Percentiles rank a stretch among this genome's conserved stretches.
Conservation (phyloP, 139 green algal species). For the Tetradesmus lagerheimii region DNA sequence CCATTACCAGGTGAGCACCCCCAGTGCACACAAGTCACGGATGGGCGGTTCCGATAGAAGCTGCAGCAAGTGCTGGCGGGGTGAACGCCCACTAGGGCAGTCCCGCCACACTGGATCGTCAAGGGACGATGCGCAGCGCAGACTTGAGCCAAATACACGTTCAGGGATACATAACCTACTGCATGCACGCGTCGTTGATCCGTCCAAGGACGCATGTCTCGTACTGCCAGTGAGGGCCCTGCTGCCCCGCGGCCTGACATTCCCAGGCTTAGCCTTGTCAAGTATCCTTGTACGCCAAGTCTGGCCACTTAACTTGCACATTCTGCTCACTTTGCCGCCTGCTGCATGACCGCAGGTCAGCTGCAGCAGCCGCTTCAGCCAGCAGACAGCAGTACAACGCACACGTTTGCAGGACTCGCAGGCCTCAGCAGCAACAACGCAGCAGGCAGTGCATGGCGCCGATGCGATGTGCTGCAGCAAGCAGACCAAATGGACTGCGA, state of each 20-base stretch:
- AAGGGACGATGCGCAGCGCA: neutral
- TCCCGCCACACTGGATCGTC: neutral
- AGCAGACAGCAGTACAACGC: slow-evolving; percentile 28
- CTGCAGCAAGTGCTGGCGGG: neutral
- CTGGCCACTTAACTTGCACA: no score
- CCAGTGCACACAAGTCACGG: neutral
- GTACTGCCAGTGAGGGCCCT: neutral
- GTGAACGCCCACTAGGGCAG: neutral
- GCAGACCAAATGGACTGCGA: slow-evolving; percentile 26
- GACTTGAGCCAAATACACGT: neutral
- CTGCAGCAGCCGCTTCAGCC: slow-evolving; percentile 6
- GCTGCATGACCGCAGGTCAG: neutral
- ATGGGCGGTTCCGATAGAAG: neutral
- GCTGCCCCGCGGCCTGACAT: neutral
- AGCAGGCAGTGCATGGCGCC: neutral
- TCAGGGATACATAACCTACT: neutral
- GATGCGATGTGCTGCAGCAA: neutral
- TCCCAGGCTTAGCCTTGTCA: neutral
- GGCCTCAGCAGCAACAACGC: neutral
- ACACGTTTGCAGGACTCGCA: neutral
- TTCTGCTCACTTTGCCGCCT: neutral
- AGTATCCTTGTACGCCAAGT: neutral
- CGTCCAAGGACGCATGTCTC: neutral
- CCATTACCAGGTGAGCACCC: neutral
- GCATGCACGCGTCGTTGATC: neutral